phyloP scores from a whole-genome alignment of 768 basidiomycete species.

The Trametopsis cervina region DNA sequence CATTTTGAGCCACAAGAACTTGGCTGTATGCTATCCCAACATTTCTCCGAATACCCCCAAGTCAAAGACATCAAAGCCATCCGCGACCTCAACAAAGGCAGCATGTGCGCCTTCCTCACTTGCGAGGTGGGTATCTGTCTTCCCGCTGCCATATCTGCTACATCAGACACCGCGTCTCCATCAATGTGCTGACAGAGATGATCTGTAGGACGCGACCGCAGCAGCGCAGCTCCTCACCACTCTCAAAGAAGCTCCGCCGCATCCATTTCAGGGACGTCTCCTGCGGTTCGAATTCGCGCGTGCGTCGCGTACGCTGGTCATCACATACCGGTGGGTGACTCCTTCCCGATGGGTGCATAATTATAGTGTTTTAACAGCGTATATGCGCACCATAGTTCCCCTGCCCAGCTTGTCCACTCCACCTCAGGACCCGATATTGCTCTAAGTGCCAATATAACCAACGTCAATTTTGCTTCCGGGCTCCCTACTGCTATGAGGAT shows the following conservation, averaged over 20 bases:
- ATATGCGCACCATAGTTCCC: constrained; percentile 1
- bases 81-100: constrained; percentile 60
- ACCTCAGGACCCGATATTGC: constrained; percentile 8
- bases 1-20: constrained; percentile 62
- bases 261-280: constrained; percentile 63
- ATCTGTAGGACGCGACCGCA: constrained; percentile 48
- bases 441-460: neutral
- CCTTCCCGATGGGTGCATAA: neutral
- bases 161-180: no score
- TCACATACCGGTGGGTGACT: constrained; percentile 60
- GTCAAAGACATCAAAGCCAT: constrained; percentile 66
- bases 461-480: neutral
- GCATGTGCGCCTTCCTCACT: constrained; percentile 81
- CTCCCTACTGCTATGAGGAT: constrained; percentile 46
- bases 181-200: no score
- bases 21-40: constrained; percentile 49
- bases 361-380: neutral
- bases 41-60: constrained; percentile 59
- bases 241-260: constrained; percentile 47
- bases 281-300: constrained; percentile 76
- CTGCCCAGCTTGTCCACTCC: neutral
- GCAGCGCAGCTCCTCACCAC: constrained; percentile 55
- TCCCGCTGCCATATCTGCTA: no score
- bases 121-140: constrained; percentile 51
- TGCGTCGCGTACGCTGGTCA: constrained; percentile 63